These are phyloP conservation scores for Colletotrichum melonis DNA, from an alignment of 2,329 filamentous ascomycete genomes.

Conservation along the genomic window DNA sequence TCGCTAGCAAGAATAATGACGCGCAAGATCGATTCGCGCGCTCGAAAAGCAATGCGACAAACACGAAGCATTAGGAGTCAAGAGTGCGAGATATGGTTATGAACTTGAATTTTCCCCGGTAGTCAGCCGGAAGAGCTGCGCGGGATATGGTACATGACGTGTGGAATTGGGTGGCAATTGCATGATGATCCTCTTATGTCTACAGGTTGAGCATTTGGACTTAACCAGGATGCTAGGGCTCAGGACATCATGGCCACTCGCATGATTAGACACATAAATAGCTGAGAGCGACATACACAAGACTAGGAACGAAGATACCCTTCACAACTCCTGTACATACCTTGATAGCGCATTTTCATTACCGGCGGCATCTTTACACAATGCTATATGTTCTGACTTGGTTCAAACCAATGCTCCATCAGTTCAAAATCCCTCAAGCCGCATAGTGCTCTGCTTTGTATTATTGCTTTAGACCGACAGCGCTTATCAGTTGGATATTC, in stretches of 20 bases:
- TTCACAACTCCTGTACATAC: background rate
- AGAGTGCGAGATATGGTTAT: background rate
- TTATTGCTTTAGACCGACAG: no score
- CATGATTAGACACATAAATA: background rate
- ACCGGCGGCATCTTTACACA: no score
- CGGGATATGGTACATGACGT: background rate
- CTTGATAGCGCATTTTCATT: background rate
- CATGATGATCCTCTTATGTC: background rate
- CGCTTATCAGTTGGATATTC: no score
- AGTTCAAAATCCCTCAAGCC: background rate
- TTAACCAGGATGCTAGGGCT: no score
- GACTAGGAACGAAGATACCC: background rate
- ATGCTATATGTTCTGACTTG: background rate
- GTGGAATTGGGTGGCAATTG: background rate
- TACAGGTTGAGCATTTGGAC: background rate
- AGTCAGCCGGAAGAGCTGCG: background rate
- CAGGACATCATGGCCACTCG: background rate
- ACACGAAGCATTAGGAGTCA: background rate
- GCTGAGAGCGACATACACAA: background rate
- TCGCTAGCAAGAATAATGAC: no score
- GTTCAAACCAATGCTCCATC: background rate
- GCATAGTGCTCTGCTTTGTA: background rate
- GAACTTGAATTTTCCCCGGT: background rate
- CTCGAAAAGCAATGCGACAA: background rate
- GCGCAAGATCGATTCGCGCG: background rate